A percentile compares a stretch with the other conserved stretches of the same genome.
phyloP scores from a whole-genome alignment of 495 filamentous ascomycete species.

The Neurospora intermedia region DNA sequence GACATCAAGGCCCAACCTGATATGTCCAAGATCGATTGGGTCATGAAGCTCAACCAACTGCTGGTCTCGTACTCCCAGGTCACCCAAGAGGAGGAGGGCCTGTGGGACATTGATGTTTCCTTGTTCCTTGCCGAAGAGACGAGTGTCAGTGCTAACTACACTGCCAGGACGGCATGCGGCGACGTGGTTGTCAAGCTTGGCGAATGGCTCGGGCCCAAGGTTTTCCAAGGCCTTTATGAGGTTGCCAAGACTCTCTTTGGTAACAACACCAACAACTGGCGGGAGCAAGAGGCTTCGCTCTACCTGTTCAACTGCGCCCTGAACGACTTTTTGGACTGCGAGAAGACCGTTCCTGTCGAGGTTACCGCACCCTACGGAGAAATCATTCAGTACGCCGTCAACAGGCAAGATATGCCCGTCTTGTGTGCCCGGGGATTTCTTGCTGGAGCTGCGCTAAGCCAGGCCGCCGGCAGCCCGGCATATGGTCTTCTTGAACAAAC shows the following conservation, averaged over 20 bases:
- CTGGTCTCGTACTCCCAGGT: constrained; percentile 85
- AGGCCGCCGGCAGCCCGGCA: constrained; percentile 40
- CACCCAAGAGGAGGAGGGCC: constrained; percentile 77
- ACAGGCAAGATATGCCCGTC: constrained; percentile 49
- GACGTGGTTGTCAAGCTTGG: constrained; percentile 87
- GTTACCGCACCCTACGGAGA: constrained; percentile 62
- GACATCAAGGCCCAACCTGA: constrained; percentile 50
- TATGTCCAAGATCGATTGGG: constrained; percentile 55
- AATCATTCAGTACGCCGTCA: constrained; percentile 67
- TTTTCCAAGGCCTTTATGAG: constrained; percentile 62
- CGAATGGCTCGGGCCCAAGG: constrained; percentile 66
- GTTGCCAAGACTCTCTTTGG: constrained; percentile 61
- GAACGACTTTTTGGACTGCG: constrained; percentile 67
- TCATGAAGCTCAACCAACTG: constrained; percentile 71
- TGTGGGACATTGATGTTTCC: constrained; percentile 96
- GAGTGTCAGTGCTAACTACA: constrained; percentile 92
- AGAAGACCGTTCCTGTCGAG: constrained; percentile 52
- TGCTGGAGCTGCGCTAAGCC: constrained; percentile 61
- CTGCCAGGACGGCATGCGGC: constrained; percentile 80
- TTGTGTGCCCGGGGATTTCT: constrained; percentile 78
- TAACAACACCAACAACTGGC: constrained; percentile 39
- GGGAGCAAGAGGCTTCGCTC: constrained; percentile 64
- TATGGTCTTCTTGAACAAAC: constrained; percentile 55
- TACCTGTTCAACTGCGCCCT: constrained; percentile 73
- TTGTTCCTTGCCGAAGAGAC: constrained; percentile 92